Base-by-base conservation (phyloP, 176 grass and related monocot species). In the Oryza meyeriana region DNA sequence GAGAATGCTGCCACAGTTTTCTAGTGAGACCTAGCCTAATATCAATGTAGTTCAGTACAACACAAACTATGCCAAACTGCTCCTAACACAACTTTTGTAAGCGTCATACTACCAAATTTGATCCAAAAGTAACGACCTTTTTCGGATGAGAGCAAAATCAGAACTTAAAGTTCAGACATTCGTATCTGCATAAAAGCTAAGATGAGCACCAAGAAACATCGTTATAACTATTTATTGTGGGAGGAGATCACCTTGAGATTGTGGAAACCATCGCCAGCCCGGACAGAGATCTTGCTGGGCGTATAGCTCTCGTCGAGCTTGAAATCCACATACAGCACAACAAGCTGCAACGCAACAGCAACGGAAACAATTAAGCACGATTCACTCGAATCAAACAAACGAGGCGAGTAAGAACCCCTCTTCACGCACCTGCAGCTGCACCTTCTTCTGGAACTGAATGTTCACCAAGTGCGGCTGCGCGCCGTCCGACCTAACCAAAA, bases 281-380 rank as follows among this genome's bases (percentile, higher is more conserved):
- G 74, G 18, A 98, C 85, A 69, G 95, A 94, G 71, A 98, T 98
- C 89, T 98, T 98, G 87, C 95, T 98, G 1, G 92, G 95, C 38
- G 95, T 98, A 68, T 98, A 98, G 86, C 92, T 98, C 85, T 98
- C 95, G 57, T 98, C 92, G 5, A 94, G 79, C 86, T 98, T 98
- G 86, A 93, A 98, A 86, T 98, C 92, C 65, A 98, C 92, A 75
- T 98, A 98, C 26, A 98, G 66, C 74, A 83, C 92, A 42, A 98
- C 84, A 55, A 98, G 88, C 95, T 98, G 73, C 40, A 18, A 6
- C 10, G 8, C 32, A 81, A 30, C 48, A 55, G 5, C 71, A 86
- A 28, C 10, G 38, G 33, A 50, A 63, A 35, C 17, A 57, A 62
- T 26, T 9, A 79, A 72, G 7, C 25, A 18, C 20, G n/a, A 64